Base-by-base conservation (phyloP, 805 yeast species). In the Lipomyces chichibuensis region DNA sequence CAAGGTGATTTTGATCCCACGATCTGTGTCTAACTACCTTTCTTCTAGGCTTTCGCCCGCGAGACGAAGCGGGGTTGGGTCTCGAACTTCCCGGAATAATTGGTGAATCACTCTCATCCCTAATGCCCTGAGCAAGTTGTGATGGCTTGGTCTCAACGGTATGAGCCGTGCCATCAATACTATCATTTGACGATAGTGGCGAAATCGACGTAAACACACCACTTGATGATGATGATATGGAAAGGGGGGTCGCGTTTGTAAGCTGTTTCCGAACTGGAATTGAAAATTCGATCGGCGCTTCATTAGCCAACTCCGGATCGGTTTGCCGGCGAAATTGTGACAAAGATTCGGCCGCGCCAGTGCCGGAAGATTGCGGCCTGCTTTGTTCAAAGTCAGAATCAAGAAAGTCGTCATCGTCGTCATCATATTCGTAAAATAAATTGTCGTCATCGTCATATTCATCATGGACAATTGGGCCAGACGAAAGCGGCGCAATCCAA, bases 1-100 rank as follows among this genome's bases (percentile, higher is more conserved):
- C 58, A 51, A 66, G 35, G 9, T 66, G 43, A 27, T 60, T 35
- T 43, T 52, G 32, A n/a, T 66, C 70, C 72, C 71, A 64, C 43
- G 64, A 55, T 14, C 55, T 57, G 14, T 56, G 66, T 23, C 70
- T 69, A 53, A 56, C 61, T 29, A 53, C 29, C 56, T 55, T 60
- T 35, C 70, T 46, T 37, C 59, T 51, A 11, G 49, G 60, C 54
- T 53, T 58, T 2, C 9, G 23, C 23, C 49, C 49, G 11, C 49
- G 49, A n/a, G 49, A 17, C 20, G 49, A 43, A 7, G 49, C n/a
- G 2, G 20, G 23, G 49, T 6, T 43, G 23, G 49, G 9, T n/a
- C 6, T 43, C 3, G 49, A 43, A n/a, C 23, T 43, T 43, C 49
- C 49, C n/a, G 8, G 20, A 43, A 7, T 17, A n/a, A n/a, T 2